Percentiles rank a stretch among this genome's conserved stretches.
These are phyloP conservation scores for Tylopilus sp. DNA, from an alignment of 1,284 basidiomycete genomes.

Conservation along the genomic window DNA sequence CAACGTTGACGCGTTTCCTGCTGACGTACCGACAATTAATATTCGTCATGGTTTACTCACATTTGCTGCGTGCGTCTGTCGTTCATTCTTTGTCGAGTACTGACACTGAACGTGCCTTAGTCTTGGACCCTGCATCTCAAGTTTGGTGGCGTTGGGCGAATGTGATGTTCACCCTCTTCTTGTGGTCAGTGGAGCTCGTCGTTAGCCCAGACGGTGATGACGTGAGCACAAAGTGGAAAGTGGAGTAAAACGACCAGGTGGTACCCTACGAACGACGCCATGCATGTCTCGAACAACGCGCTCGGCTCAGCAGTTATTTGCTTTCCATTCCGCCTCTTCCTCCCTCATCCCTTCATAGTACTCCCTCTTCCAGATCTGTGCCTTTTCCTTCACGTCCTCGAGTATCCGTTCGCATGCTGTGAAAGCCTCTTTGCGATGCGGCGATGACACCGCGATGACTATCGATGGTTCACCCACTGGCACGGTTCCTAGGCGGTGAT, in stretches of 20 bases:
- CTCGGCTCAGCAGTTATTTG: constrained; percentile 42
- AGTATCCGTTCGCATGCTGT: constrained; percentile 77
- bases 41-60: constrained; percentile 82
- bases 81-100: constrained; percentile 1
- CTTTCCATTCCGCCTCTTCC: constrained; percentile 72
- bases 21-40: constrained; percentile 79
- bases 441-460: constrained; percentile 82
- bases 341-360: constrained; percentile 70
- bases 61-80: constrained; percentile 63
- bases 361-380: constrained; percentile 89
- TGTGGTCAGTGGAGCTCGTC: constrained; percentile 78
- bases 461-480: constrained; percentile 80
- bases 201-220: constrained; percentile 76
- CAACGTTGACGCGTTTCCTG: constrained; percentile 68
- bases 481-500: constrained; percentile 80
- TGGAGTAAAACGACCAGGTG: constrained; percentile 50
- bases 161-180: constrained; percentile 76
- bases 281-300: constrained; percentile 6
- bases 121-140: constrained; percentile 80
- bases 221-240: constrained; percentile 72
- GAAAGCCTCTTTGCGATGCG: constrained; percentile 82
- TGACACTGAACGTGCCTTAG: constrained; percentile 40
- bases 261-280: constrained; percentile 10
- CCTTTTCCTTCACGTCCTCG: constrained; percentile 80
- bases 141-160: constrained; percentile 90